Evolutionary conservation across 257 asterid genomes (phyloP).

Genomic region (Solanum verrucosum): DNA sequence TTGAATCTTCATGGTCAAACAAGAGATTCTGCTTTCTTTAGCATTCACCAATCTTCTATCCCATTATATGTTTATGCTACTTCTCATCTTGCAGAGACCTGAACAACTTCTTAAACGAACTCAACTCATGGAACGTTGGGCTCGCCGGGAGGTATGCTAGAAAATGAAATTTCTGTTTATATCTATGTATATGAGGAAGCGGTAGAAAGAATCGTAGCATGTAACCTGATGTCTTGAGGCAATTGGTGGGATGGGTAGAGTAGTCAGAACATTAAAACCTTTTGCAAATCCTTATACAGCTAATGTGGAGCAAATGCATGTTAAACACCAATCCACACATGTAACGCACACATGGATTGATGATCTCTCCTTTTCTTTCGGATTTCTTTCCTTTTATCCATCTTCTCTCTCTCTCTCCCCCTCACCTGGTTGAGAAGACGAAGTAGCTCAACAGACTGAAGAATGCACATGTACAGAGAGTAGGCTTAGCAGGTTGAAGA

Average conservation of each 20-base stretch:
- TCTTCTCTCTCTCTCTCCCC: background rate
- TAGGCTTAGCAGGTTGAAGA: background rate
- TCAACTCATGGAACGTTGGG: conserved; percentile 99
- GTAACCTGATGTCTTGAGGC: background rate
- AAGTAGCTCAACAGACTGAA: background rate
- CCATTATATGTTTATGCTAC: background rate
- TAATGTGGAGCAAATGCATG: background rate
- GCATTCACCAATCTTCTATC: background rate
- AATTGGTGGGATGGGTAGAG: background rate
- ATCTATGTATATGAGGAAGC: background rate
- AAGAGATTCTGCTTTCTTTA: conserved; percentile 3
- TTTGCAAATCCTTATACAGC: background rate
- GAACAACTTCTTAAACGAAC: conserved; percentile 89
- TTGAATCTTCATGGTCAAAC: background rate
- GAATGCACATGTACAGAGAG: background rate
- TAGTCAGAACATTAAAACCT: background rate
- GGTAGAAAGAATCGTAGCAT: background rate
- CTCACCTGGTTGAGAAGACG: background rate
- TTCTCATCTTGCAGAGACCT: conserved; percentile 63
- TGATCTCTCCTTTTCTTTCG: background rate
- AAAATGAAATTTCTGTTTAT: background rate
- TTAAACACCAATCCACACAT: background rate
- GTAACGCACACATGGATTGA: background rate
- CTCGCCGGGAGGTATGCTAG: conserved; percentile 91
- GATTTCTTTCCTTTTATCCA: background rate